Evolutionary conservation across 805 yeast species (phyloP).

Genomic region (Metschnikowia chrysomelidarum): DNA sequence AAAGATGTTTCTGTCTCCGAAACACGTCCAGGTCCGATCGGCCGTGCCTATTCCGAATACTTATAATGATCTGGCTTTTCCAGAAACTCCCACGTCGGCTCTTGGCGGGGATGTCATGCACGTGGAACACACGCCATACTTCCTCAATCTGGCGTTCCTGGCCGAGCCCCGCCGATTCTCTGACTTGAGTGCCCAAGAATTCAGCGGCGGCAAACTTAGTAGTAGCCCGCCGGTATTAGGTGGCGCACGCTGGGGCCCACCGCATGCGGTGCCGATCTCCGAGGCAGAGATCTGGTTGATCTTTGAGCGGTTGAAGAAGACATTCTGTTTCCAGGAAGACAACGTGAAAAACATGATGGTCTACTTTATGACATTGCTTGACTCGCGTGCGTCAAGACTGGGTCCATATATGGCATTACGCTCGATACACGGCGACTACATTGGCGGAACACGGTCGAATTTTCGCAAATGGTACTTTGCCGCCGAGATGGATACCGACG

Average conservation of each 20-base stretch:
- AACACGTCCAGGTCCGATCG: constrained; percentile 8
- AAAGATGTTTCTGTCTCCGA: constrained; percentile 11
- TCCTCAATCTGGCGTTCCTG: constrained; percentile 5
- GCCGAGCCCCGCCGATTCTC: constrained; percentile 2
- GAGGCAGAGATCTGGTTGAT: constrained; percentile 55
- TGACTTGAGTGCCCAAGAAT: not conserved
- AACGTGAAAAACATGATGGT: constrained; percentile 64
- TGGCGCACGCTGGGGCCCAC: constrained; percentile 46
- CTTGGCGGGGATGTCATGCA: constrained; percentile 9
- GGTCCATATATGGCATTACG: constrained; percentile 53
- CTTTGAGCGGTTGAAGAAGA: constrained; percentile 48
- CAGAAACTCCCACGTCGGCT: constrained; percentile 8
- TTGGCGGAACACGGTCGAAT: constrained; percentile 69
- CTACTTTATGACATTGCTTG: constrained; percentile 18
- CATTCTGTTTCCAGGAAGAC: constrained; percentile 70
- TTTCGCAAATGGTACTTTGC: constrained; percentile 79
- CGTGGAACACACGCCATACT: constrained; percentile 10
- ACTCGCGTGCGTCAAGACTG: constrained; percentile 53
- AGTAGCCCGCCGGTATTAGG: constrained; percentile 28
- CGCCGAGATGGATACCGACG: constrained; percentile 55
- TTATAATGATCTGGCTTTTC: constrained; percentile 1
- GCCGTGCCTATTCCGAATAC: constrained; percentile 5
- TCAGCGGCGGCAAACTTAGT: constrained; percentile 2
- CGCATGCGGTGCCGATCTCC: constrained; percentile 45
- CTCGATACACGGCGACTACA: constrained; percentile 69